phyloP scores from a whole-genome alignment of 176 grass and related monocot species.

The Eremochloa ophiuroides region DNA sequence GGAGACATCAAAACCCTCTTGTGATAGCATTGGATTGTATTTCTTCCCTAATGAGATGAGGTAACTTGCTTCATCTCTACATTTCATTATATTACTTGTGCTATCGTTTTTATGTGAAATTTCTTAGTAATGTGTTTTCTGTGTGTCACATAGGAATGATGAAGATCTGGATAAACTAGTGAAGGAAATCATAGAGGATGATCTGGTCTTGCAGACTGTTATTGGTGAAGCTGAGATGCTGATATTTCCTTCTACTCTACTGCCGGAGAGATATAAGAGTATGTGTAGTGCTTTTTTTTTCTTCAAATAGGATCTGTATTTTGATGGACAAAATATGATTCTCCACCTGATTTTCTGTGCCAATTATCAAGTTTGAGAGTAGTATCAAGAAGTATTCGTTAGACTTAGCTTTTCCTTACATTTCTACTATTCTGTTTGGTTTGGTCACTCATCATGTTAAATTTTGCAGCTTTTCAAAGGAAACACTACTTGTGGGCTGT shows the following conservation, averaged over 20 bases:
- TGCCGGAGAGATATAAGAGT: conserved; percentile 40
- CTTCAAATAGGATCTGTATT: not conserved
- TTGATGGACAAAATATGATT: not conserved
- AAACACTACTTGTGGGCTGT: conserved; percentile 56
- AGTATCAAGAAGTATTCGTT: not conserved
- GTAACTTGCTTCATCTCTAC: not conserved
- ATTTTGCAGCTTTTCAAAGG: conserved; percentile 17
- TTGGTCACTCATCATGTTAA: not conserved
- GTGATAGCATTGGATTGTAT: conserved; percentile 52
- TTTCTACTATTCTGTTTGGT: not conserved
- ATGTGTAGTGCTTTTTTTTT: not conserved
- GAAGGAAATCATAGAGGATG: conserved; percentile 28
- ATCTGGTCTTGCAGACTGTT: conserved; percentile 23
- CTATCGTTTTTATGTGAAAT: not conserved
- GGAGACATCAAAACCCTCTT: conserved; percentile 39
- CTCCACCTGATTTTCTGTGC: not conserved
- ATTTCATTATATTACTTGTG: not conserved
- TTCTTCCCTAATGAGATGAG: conserved; percentile 60
- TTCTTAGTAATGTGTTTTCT: not conserved
- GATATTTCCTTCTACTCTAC: conserved; percentile 39
- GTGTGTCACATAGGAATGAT: conserved; percentile 21
- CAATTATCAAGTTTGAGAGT: not conserved
- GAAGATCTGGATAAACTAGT: conserved; percentile 25
- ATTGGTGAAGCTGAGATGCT: conserved; percentile 36
- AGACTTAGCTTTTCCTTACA: not conserved